Percentiles rank a stretch among this genome's conserved stretches.
Conservation (phyloP, 495 filamentous ascomycete species). For the Hyaloscypha hepaticicola region DNA sequence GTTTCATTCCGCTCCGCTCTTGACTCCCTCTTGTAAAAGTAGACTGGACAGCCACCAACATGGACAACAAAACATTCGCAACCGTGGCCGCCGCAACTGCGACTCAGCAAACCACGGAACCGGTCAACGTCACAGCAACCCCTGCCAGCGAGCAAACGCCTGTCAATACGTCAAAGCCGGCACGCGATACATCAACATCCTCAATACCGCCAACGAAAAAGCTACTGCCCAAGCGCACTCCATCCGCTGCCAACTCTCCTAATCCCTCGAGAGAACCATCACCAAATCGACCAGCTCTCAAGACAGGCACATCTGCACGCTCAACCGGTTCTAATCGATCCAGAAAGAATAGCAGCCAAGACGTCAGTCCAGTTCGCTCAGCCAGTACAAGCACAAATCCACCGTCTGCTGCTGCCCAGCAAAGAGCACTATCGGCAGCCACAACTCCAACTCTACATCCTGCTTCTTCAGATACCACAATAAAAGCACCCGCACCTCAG, state of each 20-base stretch:
- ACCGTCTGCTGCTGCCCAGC: conserved; percentile 59
- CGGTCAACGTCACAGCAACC: conserved; percentile 3
- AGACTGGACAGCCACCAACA: background rate
- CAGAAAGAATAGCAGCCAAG: conserved; percentile 66
- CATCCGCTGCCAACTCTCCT: conserved; percentile 49
- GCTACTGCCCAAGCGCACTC: conserved; percentile 24
- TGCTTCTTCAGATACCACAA: conserved; percentile 49
- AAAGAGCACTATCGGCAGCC: conserved; percentile 62
- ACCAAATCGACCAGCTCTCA: conserved; percentile 41
- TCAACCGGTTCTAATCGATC: conserved; percentile 48
- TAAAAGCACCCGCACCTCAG: conserved; percentile 59
- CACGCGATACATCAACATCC: conserved; percentile 26
- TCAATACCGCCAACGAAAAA: conserved; percentile 30
- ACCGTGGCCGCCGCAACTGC: background rate
- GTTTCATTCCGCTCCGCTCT: background rate
- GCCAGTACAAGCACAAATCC: conserved; percentile 46
- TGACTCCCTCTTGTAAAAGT: background rate
- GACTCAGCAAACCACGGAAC: background rate
- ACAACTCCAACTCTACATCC: conserved; percentile 58
- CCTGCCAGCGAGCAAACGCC: conserved; percentile 10
- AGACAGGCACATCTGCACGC: conserved; percentile 32
- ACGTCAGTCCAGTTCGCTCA: conserved; percentile 63
- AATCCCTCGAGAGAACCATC: conserved; percentile 50
- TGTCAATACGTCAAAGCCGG: conserved; percentile 17
- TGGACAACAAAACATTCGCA: background rate